Evolutionary conservation across 495 filamentous ascomycete genomes (phyloP).

Genomic region (Xylaria palmicola): DNA sequence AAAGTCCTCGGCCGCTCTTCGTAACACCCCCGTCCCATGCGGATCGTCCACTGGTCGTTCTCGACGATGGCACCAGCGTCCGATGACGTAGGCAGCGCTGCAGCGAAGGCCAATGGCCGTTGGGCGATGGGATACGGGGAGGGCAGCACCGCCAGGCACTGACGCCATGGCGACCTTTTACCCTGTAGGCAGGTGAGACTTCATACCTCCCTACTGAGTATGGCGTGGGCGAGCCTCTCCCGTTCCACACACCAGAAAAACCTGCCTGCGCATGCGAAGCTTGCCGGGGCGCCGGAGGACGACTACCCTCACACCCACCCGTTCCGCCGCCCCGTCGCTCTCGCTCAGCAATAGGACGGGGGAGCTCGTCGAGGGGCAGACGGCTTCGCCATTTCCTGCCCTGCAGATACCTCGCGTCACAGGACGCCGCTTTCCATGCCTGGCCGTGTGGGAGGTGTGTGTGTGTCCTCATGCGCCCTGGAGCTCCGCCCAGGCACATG

Average conservation of each 20-base stretch:
- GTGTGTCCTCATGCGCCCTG: slow-evolving; percentile 1
- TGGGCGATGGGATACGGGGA: no score
- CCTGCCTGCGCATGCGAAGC: neutral
- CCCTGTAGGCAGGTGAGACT: slow-evolving; percentile 1
- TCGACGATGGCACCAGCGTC: slow-evolving; percentile 1
- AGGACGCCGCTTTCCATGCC: neutral
- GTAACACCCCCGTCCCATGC: slow-evolving; percentile 7
- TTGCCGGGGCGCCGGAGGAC: neutral
- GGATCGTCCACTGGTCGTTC: neutral
- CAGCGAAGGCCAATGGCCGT: neutral
- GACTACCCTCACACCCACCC: slow-evolving; percentile 3
- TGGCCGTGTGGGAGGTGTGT: neutral
- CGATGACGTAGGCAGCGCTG: slow-evolving; percentile 1
- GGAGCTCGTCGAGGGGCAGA: neutral
- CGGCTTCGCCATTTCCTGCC: neutral
- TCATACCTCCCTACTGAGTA: no score
- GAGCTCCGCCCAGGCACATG: neutral
- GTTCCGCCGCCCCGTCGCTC: neutral
- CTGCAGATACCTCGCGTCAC: slow-evolving; percentile 15
- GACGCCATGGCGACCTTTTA: no score
- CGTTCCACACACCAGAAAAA: neutral
- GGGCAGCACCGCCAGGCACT: no score
- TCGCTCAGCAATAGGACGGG: neutral
- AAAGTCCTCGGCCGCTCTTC: neutral
- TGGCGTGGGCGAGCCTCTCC: neutral